Base-by-base conservation (phyloP, 140 eudicot genomes). In the Flaveria floridana region DNA sequence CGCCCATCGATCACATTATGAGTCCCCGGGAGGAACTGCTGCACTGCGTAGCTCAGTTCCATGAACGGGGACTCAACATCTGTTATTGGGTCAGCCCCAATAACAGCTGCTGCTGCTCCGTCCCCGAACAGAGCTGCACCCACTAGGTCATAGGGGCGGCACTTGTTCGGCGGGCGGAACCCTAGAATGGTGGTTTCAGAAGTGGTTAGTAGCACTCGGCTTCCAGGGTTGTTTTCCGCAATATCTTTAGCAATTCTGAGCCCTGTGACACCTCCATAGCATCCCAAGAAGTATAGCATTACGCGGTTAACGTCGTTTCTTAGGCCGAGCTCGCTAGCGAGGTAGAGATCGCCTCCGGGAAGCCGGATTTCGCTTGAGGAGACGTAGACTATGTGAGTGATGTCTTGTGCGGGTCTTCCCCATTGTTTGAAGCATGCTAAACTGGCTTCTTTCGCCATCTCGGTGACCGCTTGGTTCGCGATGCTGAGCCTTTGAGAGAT, bases 101-200 rank as follows among this genome's bases (percentile, higher is more conserved):
- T 85, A 9, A 90, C 73, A n/a, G 83, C 93, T 0, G 97, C 92
- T 0, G 95, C 97, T 2, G 96, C 96, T 7, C 96, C 96, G 46
- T 90, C 96, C 1, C 96, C 97, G 47, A 93, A 93, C 0, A 93
- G 86, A 15, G 98, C 98, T 2, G 98, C 98, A 8, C 97, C 98
- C 0, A 93, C 98, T 0, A 93, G 77, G 37, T 93, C 98, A 55
- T 93, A 93, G 1, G 98, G 97, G 0, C 98, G 88, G 9, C 79
- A 81, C 71, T 81, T 83, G 87, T 76, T 93, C 0, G 97, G 98
- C 3, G 98, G 98, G 3, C 98, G 71, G 16, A 90, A 93, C 48
- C 97, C 98, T 44, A 93, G 67, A 30, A 93, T 93, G 20, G 98
- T 93, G 6, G 98, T 93, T 75, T 93, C 98, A 1, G 98, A 87